Evolutionary conservation across 2,329 filamentous ascomycete genomes (phyloP).

Genomic region (Mycosphaerella arachidis): DNA sequence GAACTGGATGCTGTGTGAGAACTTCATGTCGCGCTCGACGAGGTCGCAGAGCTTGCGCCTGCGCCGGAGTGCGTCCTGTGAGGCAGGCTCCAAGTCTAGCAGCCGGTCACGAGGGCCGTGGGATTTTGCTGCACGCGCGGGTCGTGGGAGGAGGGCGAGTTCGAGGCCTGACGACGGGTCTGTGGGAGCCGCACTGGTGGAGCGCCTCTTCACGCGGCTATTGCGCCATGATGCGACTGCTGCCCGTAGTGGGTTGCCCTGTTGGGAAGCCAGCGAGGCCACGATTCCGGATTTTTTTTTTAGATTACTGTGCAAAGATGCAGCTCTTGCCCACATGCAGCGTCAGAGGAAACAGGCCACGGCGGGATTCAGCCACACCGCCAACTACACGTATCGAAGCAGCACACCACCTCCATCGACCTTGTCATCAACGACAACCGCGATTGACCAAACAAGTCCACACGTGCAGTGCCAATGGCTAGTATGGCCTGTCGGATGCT

Average conservation of each 20-base stretch:
- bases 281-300: not conserved
- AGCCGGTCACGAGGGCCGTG: not conserved
- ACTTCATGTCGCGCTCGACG: conserved; percentile 91
- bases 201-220: conserved; percentile 1
- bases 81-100: conserved; percentile 10
- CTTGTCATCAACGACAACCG: too few relatives aligned
- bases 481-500: not conserved
- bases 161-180: conserved; percentile 21
- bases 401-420: not conserved
- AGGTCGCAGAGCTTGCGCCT: conserved; percentile 64
- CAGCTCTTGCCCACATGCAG: not conserved
- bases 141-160: conserved; percentile 26
- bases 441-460: not conserved
- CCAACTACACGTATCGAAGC: not conserved
- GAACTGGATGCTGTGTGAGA: conserved; percentile 98
- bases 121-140: conserved; percentile 9
- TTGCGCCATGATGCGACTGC: not conserved
- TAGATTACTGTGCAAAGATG: not conserved
- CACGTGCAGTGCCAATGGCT: not conserved
- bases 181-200: not conserved
- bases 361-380: not conserved
- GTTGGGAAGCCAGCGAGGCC: not conserved
- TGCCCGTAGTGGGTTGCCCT: not conserved
- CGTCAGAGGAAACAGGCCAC: not conserved
- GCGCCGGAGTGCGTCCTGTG: conserved; percentile 19